These are phyloP conservation scores for Phoma sp. DNA, from an alignment of 2,329 filamentous ascomycete genomes.

Conservation along the genomic window DNA sequence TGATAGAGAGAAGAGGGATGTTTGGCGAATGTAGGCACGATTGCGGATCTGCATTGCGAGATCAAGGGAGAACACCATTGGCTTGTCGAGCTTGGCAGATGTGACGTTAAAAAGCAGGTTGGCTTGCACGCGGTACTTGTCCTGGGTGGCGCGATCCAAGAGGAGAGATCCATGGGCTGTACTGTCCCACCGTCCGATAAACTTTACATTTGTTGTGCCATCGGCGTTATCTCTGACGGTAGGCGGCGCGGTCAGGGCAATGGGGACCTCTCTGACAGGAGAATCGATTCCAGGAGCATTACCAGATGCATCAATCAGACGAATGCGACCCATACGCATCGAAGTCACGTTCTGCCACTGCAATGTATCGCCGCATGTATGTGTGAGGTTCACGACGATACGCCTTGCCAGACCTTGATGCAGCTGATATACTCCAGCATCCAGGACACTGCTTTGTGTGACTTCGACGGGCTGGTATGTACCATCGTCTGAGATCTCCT, in stretches of 20 bases:
- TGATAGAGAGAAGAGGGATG: conserved; percentile 82
- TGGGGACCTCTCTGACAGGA: conserved; percentile 73
- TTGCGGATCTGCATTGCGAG: conserved; percentile 84
- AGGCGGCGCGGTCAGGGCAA: conserved; percentile 81
- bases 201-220: conserved; percentile 83
- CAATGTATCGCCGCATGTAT: conserved; percentile 85
- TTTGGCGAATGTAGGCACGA: conserved; percentile 82
- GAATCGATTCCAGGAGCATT: conserved; percentile 81
- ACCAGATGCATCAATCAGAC: conserved; percentile 82
- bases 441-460: conserved; percentile 81
- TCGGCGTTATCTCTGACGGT: conserved; percentile 85
- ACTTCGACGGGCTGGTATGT: conserved; percentile 94
- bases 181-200: conserved; percentile 96
- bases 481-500: conserved; percentile 90
- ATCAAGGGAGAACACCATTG: conserved; percentile 85
- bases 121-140: conserved; percentile 90
- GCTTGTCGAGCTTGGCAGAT: conserved; percentile 83
- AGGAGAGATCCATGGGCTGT: conserved; percentile 90
- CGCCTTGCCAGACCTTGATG: conserved; percentile 93
- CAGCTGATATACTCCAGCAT: conserved; percentile 90
- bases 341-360: conserved; percentile 86
- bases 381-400: conserved; percentile 85
- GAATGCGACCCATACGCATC: conserved; percentile 80
- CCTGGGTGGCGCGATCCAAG: conserved; percentile 90
- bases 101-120: conserved; percentile 84